phyloP scores from a whole-genome alignment of 352 stramenopile species.

The Phytophthora macrochlamydospora region DNA sequence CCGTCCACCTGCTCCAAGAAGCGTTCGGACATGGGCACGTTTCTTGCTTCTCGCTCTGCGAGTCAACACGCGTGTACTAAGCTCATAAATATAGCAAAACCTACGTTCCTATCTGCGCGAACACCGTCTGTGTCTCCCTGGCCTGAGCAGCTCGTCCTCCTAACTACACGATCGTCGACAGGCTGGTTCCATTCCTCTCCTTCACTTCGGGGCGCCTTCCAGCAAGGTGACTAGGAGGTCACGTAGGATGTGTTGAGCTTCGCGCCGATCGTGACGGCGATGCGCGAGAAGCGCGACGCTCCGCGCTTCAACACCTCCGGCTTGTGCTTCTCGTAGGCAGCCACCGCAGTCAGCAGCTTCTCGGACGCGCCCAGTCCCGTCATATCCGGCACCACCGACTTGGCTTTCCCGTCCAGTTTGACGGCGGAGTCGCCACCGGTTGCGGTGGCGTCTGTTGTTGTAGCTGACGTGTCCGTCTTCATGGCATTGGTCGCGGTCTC shows the following conservation, averaged over 20 bases:
- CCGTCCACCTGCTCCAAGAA: too few species aligned
- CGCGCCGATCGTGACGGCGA: constrained; percentile 75
- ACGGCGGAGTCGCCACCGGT: constrained; percentile 4
- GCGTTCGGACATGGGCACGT: too few species aligned
- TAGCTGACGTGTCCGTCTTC: constrained; percentile 19
- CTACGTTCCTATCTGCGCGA: constrained; percentile 28
- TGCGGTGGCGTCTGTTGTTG: neutral
- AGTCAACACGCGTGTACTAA: neutral
- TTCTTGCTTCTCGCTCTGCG: neutral
- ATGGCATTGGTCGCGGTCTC: constrained; percentile 11
- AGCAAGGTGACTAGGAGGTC: constrained; percentile 34
- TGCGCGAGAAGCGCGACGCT: constrained; percentile 63
- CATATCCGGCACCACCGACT: constrained; percentile 77
- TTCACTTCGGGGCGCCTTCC: constrained; percentile 1
- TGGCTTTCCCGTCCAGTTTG: constrained; percentile 56
- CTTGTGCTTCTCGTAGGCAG: constrained; percentile 86
- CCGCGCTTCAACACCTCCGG: constrained; percentile 75
- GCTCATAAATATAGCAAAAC: constrained; percentile 42
- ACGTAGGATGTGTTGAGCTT: constrained; percentile 82
- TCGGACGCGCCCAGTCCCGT: constrained; percentile 76
- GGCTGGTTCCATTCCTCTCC: neutral
- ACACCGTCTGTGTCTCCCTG: constrained; percentile 12
- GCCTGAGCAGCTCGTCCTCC: constrained; percentile 5
- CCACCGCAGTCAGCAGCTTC: constrained; percentile 78
- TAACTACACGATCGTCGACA: constrained; percentile 13